Percentiles rank a stretch among this genome's conserved stretches.
These are phyloP conservation scores for Diaporthe citriasiana DNA, from an alignment of 2,329 filamentous ascomycete genomes.

Conservation along the genomic window DNA sequence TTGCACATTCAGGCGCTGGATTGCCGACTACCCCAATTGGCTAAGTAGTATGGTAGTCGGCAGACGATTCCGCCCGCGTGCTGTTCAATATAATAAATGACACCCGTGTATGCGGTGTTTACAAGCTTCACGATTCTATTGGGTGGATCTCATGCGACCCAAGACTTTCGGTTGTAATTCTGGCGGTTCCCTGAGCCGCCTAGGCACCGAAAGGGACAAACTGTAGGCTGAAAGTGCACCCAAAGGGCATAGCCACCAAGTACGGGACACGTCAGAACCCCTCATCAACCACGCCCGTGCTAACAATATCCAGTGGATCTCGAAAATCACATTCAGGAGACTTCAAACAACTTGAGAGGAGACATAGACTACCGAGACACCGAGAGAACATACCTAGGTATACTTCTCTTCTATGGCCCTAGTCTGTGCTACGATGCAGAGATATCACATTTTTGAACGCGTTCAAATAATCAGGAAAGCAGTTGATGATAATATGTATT, in stretches of 20 bases:
- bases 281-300: no score
- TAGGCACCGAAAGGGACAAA: not conserved
- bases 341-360: no score
- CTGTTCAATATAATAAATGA: not conserved
- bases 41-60: not conserved
- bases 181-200: not conserved
- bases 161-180: constrained; percentile 1
- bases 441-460: not conserved
- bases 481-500: no score
- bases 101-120: not conserved
- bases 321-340: not conserved
- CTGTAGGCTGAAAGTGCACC: not conserved
- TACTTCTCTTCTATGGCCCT: not conserved
- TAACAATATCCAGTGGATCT: not conserved
- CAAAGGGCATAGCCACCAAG: not conserved
- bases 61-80: not conserved
- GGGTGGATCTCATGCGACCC: not conserved
- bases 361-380: not conserved
- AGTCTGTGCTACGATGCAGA: not conserved
- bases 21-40: not conserved
- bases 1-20: constrained; percentile 1
- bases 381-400: not conserved
- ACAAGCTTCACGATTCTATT: not conserved
- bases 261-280: not conserved
- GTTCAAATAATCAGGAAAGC: not conserved